These are phyloP conservation scores for Aurifilum marmelostoma DNA, from an alignment of 2,329 filamentous ascomycete genomes.

Conservation along the genomic window DNA sequence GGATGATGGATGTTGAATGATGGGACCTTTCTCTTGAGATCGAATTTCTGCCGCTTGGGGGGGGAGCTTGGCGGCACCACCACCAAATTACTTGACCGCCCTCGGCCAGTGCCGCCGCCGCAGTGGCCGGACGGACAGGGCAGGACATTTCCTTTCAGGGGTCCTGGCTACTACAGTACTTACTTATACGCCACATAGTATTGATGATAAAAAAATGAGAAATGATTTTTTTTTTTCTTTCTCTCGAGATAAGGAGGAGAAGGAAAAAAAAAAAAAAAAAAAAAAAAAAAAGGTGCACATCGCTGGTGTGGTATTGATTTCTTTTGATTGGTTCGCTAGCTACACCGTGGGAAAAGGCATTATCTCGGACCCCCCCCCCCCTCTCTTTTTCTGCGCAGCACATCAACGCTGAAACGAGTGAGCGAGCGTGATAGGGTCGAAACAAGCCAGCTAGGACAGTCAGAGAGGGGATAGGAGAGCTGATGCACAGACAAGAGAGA, in stretches of 20 bases:
- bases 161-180: background rate
- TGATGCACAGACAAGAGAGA: background rate
- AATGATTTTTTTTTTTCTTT: background rate
- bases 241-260: no score
- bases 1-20: background rate
- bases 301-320: constrained; percentile 19
- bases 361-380: background rate
- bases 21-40: constrained; percentile 9
- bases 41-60: constrained; percentile 26
- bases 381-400: background rate
- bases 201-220: no score
- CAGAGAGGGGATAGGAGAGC: background rate
- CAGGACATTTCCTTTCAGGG: background rate
- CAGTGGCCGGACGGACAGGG: background rate
- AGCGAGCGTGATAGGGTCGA: background rate
- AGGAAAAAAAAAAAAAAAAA: no score
- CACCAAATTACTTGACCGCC: constrained; percentile 17
- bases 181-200: background rate
- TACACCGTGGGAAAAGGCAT: background rate
- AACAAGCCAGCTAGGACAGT: background rate
- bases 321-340: constrained; percentile 1
- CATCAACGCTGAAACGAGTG: background rate
- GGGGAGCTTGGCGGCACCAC: constrained; percentile 22
- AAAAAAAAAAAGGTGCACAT: background rate
- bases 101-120: constrained; percentile 4